phyloP scores from a whole-genome alignment of 345 rosid genomes.

The Dimocarpus longan region DNA sequence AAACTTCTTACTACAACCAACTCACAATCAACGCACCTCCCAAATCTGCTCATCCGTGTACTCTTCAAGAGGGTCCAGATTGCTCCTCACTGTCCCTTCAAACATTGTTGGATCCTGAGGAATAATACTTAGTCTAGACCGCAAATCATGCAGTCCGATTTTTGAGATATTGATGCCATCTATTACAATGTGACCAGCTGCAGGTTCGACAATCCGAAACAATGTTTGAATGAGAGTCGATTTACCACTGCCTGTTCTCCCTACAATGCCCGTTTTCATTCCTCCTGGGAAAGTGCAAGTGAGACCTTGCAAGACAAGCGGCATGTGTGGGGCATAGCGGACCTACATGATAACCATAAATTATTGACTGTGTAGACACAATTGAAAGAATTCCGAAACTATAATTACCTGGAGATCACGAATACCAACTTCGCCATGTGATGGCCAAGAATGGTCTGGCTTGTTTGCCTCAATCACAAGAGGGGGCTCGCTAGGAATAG shows the following conservation, averaged over 20 bases:
- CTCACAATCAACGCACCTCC: constrained; percentile 60
- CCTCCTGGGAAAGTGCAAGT: constrained; percentile 81
- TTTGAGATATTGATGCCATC: constrained; percentile 65
- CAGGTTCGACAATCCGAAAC: constrained; percentile 81
- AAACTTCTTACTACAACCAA: neutral
- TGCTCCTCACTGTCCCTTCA: constrained; percentile 82
- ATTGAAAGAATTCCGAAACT: constrained; percentile 5
- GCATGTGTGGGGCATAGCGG: constrained; percentile 76
- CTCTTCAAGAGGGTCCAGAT: constrained; percentile 90
- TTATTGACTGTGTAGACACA: neutral
- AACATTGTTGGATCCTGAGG: constrained; percentile 98
- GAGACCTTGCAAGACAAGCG: constrained; percentile 77
- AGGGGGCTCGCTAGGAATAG: constrained; percentile 73
- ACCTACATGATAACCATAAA: constrained; percentile 43
- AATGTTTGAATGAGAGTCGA: constrained; percentile 86
- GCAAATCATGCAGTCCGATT: constrained; percentile 80
- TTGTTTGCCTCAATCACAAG: constrained; percentile 58
- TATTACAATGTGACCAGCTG: constrained; percentile 67
- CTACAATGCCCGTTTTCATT: constrained; percentile 80
- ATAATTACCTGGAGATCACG: constrained; percentile 60
- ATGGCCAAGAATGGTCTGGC: constrained; percentile 69
- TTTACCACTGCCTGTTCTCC: constrained; percentile 94
- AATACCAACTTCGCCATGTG: constrained; percentile 57
- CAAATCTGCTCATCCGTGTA: constrained; percentile 80
- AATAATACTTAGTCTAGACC: constrained; percentile 79